Base-by-base conservation (phyloP, 1,139 yeast species). In the Geotrichum australiense region DNA sequence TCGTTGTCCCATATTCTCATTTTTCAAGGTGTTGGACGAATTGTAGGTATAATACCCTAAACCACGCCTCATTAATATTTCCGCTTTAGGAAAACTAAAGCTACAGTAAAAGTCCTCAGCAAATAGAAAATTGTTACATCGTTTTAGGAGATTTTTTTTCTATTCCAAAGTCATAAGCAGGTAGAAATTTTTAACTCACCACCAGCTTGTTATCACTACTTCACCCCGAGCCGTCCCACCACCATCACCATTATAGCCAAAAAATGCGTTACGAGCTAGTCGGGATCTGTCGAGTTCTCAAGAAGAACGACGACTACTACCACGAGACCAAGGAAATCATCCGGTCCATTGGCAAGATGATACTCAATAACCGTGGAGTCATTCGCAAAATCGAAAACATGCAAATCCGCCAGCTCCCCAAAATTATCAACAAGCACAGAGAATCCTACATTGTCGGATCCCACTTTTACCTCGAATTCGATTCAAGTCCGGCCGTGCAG, bases 391-490 rank as follows among this genome's bases (percentile, higher is more conserved):
- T 89, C 41, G 75, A 83, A 42, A 81, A 89, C 51, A 66, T 87
- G 63, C 96, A 96, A 1, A 74, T 80, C 38, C 74, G 76, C 48
- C 79, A 79, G 29, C 72, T 91, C 45, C 96, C 97, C 14, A 80
- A 78, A 53, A 76, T 89, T 50, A 73, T 85, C 64, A 77, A 80
- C 54, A 85, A 84, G 59, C 87, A 86, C 58, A 94, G 89, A 59
- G 95, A 87, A 60, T 73, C 78, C 50, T 94, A 89, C 61, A 84
- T 85, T 60, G 89, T 85, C 59, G 97, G 96, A 2, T 81, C 80
- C 48, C 91, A 86, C 55, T 89, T 89, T 56, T 64, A 84, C 50
- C 76, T 91, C 78, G 71, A 84, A 19, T 91, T 91, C 59, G 97
- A 91, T 59, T 73, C 87, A 2, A 81, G 93, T 41, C 73, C 89